These are phyloP conservation scores for Penstemon davidsonii DNA, from an alignment of 257 asterid genomes.

Conservation along the genomic window DNA sequence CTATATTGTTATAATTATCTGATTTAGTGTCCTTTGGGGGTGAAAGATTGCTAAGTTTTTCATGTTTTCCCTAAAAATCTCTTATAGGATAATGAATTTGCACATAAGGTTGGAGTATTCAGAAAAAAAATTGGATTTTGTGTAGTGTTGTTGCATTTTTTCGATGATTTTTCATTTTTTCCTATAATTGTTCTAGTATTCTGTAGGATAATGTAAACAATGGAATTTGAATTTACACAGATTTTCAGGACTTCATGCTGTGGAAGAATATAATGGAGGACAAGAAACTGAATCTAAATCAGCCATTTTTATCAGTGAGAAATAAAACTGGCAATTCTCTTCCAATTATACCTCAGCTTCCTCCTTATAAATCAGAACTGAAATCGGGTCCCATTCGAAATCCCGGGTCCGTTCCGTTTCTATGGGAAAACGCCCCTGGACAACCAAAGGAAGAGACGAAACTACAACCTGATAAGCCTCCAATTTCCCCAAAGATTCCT, in stretches of 20 bases:
- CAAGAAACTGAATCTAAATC: constrained; percentile 61
- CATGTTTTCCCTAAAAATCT: no score
- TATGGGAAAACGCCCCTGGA: constrained; percentile 83
- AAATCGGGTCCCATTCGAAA: constrained; percentile 75
- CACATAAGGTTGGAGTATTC: no score
- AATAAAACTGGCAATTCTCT: constrained; percentile 27
- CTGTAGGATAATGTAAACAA: not conserved
- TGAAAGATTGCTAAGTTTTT: no score
- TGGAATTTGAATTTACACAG: constrained; percentile 18
- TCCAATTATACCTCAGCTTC: constrained; percentile 41
- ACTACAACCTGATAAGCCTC: constrained; percentile 35
- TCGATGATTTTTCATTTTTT: no score
- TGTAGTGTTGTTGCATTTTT: no score
- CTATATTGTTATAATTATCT: no score
- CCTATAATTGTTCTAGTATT: not conserved
- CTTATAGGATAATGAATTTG: no score
- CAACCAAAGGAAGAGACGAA: constrained; percentile 51
- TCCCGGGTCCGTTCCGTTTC: constrained; percentile 76
- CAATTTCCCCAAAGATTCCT: constrained; percentile 65
- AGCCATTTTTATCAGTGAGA: constrained; percentile 71
- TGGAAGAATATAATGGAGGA: constrained; percentile 55
- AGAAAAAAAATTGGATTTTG: no score
- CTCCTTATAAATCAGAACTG: constrained; percentile 56
- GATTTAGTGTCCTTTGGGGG: no score
- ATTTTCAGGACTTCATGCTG: constrained; percentile 34